Base-by-base conservation (phyloP, 164 flowering plant genomes). In the Brasenia schreberi region DNA sequence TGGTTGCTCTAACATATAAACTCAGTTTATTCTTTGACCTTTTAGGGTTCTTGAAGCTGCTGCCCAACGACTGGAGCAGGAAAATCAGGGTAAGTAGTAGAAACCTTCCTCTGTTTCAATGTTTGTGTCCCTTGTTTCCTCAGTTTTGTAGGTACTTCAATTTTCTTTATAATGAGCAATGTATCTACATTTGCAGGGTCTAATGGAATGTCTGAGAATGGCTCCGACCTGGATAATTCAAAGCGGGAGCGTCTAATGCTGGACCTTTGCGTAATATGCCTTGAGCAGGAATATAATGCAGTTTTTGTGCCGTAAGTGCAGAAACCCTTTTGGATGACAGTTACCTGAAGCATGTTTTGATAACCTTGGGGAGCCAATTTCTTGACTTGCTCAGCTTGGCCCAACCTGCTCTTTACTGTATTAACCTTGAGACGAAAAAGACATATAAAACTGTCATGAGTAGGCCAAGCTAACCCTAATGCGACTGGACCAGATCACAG, bases 11-110 rank as follows among this genome's bases (percentile, higher is more conserved):
- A 49, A 49, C 3, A 9, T 49, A 6, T 49, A 14, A 49, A 33
- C 39, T 58, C 2, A 4, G 16, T 18, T 61, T 2, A 11, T 61
- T 42, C 67, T 63, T 69, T 77, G 64, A 73, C 19, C 49, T n/a
- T 80, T 75, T 76, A 90, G 98, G 85, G 98, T 90, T 76, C 90
- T 89, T 72, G 96, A 85, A 68, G 98, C 98, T 42, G 98, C 96
- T 59, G 89, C 94, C 17, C 85, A 83, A 74, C 75, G 87, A 72
- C 70, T 78, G 65, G 88, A 77, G 64, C 82, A 79, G 78, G 84
- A 86, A 19, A 75, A 67, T 76, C 93, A 84, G 79, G 95, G 98
- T 89, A 78, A 45, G 18, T 67, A 63, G 19, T 0, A 43, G 53
- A 7, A 59, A 42, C 61, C 42, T 23, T 18, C 7, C 12, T 14